Conservation (phyloP, 352 stramenopile genomes). For the Phytopythium delawarense region DNA sequence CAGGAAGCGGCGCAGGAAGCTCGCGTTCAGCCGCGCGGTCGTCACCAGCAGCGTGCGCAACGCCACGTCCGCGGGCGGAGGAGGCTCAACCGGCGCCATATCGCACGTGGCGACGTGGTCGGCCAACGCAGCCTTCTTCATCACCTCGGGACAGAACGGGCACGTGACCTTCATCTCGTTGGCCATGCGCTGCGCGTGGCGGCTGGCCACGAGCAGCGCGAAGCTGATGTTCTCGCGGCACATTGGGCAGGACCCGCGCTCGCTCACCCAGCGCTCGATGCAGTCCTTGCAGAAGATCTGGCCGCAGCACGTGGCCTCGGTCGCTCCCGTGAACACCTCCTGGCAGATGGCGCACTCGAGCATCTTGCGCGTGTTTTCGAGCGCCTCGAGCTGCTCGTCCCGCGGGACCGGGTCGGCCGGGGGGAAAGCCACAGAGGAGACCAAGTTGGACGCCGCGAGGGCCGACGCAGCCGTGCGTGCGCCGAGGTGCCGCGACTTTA, state of each 20-base stretch:
- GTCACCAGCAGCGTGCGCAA: slow-evolving; percentile 54
- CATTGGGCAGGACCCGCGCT: slow-evolving; percentile 78
- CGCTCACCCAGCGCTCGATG: slow-evolving; percentile 74
- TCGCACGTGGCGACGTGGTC: slow-evolving; percentile 68
- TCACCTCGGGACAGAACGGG: slow-evolving; percentile 50
- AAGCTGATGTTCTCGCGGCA: slow-evolving; percentile 73
- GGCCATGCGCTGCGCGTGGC: slow-evolving; percentile 78
- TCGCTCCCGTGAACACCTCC: slow-evolving; percentile 71
- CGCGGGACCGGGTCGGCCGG: slow-evolving; percentile 45
- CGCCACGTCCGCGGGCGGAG: slow-evolving; percentile 64
- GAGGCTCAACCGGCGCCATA: slow-evolving; percentile 66
- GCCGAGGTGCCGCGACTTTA: slow-evolving; percentile 74
- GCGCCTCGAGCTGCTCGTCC: slow-evolving; percentile 71
- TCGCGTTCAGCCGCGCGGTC: slow-evolving; percentile 49
- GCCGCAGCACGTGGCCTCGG: slow-evolving; percentile 76
- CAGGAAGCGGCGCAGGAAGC: slow-evolving; percentile 55
- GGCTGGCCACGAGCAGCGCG: slow-evolving; percentile 52
- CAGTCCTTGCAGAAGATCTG: slow-evolving; percentile 84
- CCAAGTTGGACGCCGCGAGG: slow-evolving; percentile 69
- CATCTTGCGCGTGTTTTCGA: slow-evolving; percentile 84
- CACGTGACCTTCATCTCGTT: slow-evolving; percentile 84
- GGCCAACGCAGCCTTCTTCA: slow-evolving; percentile 69
- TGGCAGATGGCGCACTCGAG: slow-evolving; percentile 85
- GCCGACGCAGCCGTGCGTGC: slow-evolving; percentile 73
- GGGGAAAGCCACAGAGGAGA: slow-evolving; percentile 63